Percentiles rank a stretch among this genome's conserved stretches.
These are phyloP conservation scores for Prunus dulcis DNA, from an alignment of 306 rosid genomes.

Conservation along the genomic window DNA sequence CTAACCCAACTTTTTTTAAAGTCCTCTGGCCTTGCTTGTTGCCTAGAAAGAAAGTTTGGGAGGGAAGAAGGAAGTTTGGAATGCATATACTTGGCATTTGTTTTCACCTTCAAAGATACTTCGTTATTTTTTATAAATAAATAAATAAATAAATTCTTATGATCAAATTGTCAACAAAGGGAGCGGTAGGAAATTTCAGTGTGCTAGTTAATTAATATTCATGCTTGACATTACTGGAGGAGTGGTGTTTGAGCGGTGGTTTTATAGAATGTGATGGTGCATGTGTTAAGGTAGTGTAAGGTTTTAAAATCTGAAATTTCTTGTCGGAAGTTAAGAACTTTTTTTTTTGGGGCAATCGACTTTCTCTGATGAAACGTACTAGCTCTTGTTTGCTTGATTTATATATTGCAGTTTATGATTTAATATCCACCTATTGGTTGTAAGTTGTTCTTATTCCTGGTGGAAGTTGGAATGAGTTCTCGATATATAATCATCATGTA, in stretches of 20 bases:
- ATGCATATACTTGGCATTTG: neutral
- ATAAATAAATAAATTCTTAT: neutral
- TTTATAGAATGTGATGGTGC: conserved; percentile 4
- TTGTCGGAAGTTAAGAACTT: neutral
- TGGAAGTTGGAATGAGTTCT: neutral
- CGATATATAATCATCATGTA: neutral
- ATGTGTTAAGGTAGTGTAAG: neutral
- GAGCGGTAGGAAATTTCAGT: neutral
- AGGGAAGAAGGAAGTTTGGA: neutral
- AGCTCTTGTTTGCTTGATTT: neutral
- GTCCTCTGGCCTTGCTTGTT: neutral
- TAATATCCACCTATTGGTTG: neutral
- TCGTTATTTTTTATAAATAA: neutral
- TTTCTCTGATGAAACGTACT: neutral
- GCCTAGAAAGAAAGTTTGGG: neutral
- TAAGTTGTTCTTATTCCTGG: conserved; percentile 1
- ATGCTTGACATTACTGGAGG: neutral
- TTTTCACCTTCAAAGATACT: neutral
- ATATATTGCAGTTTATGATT: neutral
- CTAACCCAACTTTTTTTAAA: neutral
- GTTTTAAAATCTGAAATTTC: neutral
- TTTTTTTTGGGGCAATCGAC: neutral
- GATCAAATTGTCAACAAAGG: neutral
- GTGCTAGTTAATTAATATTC: neutral
- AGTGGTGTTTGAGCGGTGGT: neutral